These are phyloP conservation scores for Scopulariopsis brevicaulis DNA, from an alignment of 2,329 filamentous ascomycete species.

Conservation along the genomic window DNA sequence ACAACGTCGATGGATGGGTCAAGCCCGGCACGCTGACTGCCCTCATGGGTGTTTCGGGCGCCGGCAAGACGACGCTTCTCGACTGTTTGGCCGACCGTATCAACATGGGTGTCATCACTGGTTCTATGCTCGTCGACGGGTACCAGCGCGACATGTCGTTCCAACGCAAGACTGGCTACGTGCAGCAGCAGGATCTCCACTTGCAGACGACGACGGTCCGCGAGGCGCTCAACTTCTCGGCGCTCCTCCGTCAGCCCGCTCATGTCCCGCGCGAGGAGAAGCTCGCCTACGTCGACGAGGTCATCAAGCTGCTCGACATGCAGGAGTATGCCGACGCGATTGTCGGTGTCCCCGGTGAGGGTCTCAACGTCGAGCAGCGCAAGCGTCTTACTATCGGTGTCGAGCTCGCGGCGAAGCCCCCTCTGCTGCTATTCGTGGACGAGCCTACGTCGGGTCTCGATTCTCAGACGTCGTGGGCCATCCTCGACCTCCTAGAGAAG, in stretches of 20 bases:
- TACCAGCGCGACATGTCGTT: slow-evolving; percentile 66
- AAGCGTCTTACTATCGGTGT: slow-evolving; percentile 87
- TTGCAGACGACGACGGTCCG: slow-evolving; percentile 75
- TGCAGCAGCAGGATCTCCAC: slow-evolving; percentile 88
- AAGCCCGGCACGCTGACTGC: slow-evolving; percentile 85
- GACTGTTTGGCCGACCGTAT: slow-evolving; percentile 78
- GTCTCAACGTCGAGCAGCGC: slow-evolving; percentile 60
- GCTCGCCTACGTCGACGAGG: slow-evolving; percentile 76
- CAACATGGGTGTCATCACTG: slow-evolving; percentile 79
- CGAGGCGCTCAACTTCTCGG: slow-evolving; percentile 79
- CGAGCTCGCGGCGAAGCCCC: slow-evolving; percentile 87
- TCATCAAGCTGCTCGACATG: slow-evolving; percentile 88
- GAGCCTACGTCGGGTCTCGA: slow-evolving; percentile 93
- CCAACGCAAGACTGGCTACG: slow-evolving; percentile 86
- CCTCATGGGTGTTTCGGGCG: slow-evolving; percentile 83
- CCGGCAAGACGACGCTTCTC: slow-evolving; percentile 87
- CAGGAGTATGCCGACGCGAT: slow-evolving; percentile 80
- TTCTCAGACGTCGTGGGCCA: slow-evolving; percentile 87
- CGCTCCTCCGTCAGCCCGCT: slow-evolving; percentile 71
- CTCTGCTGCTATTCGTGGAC: slow-evolving; percentile 82
- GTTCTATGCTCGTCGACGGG: slow-evolving; percentile 63
- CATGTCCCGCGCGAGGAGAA: slow-evolving; percentile 66
- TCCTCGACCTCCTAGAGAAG: slow-evolving; percentile 79
- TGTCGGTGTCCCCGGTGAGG: slow-evolving; percentile 83
- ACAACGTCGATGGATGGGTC: slow-evolving; percentile 86